These are phyloP conservation scores for Bipolaris zeicola DNA, from an alignment of 2,329 filamentous ascomycete genomes.

Conservation along the genomic window DNA sequence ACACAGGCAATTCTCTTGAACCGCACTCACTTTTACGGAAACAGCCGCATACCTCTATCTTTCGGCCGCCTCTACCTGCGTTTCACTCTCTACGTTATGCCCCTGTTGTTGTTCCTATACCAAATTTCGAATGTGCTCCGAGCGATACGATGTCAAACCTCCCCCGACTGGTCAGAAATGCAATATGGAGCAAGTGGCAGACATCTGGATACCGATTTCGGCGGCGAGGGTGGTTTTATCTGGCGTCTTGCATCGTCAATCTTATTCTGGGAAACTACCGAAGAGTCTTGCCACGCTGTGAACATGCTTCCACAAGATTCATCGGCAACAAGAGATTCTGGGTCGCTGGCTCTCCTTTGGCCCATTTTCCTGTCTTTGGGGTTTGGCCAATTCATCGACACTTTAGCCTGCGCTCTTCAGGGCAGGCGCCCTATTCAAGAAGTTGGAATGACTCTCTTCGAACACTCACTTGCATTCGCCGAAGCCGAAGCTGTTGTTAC, in stretches of 20 bases:
- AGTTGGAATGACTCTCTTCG: slow-evolving; percentile 94
- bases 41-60: slow-evolving; percentile 78
- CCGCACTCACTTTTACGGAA: slow-evolving; percentile 90
- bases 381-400: slow-evolving; percentile 85
- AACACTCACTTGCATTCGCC: slow-evolving; percentile 93
- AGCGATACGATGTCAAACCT: slow-evolving; percentile 89
- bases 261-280: slow-evolving; percentile 74
- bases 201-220: slow-evolving; percentile 54
- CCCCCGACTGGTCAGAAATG: slow-evolving; percentile 52
- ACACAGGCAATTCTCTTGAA: slow-evolving; percentile 79
- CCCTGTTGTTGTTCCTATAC: slow-evolving; percentile 46
- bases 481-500: slow-evolving; percentile 90
- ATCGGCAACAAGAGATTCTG: slow-evolving; percentile 63
- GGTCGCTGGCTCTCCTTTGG: slow-evolving; percentile 79
- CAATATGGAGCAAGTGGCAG: slow-evolving; percentile 55
- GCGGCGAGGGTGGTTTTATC: slow-evolving; percentile 68
- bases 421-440: slow-evolving; percentile 80
- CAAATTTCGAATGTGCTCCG: slow-evolving; percentile 76
- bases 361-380: slow-evolving; percentile 72
- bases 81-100: slow-evolving; percentile 41
- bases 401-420: slow-evolving; percentile 83
- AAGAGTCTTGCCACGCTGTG: slow-evolving; percentile 74
- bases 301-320: slow-evolving; percentile 67
- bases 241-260: slow-evolving; percentile 74
- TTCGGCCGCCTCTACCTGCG: slow-evolving; percentile 68